A percentile compares a stretch with the other conserved stretches of the same genome.
These are phyloP conservation scores for Russula foetens DNA, from an alignment of 768 basidiomycete genomes.

Conservation along the genomic window DNA sequence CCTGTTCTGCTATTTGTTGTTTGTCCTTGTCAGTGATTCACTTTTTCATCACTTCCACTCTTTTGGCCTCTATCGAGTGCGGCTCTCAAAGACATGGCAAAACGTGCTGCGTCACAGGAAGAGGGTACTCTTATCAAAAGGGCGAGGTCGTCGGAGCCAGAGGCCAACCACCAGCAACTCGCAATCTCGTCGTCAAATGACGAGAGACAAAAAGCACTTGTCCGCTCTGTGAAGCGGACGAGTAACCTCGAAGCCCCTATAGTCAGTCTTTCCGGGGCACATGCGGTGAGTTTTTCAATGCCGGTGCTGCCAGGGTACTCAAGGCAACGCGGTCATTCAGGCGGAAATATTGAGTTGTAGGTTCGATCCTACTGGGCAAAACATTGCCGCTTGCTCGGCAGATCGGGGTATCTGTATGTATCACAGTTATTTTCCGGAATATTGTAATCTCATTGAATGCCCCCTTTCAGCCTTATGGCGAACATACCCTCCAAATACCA, in stretches of 20 bases:
- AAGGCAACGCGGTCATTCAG: conserved; percentile 28
- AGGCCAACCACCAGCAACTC: conserved; percentile 50
- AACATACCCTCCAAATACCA: conserved; percentile 86
- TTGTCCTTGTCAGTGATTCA: background rate
- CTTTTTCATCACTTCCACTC: background rate
- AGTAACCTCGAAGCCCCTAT: conserved; percentile 91
- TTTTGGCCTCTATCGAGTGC: background rate
- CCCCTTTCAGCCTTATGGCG: conserved; percentile 66
- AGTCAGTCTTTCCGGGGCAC: conserved; percentile 80
- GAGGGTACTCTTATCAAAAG: conserved; percentile 56
- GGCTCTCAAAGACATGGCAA: conserved; percentile 46
- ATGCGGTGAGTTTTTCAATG: conserved; percentile 51
- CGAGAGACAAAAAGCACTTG: conserved; percentile 67
- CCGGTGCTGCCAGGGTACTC: background rate
- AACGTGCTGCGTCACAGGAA: conserved; percentile 52
- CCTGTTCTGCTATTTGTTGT: too few relatives aligned
- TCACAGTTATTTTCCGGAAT: background rate
- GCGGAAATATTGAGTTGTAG: conserved; percentile 86
- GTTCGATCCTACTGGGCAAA: conserved; percentile 91
- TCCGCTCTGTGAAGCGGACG: conserved; percentile 86
- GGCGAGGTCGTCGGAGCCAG: conserved; percentile 39
- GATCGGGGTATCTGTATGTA: conserved; percentile 85
- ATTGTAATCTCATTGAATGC: background rate
- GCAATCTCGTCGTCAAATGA: conserved; percentile 69
- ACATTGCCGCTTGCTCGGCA: conserved; percentile 85